These are phyloP conservation scores for Chlamydomonas incerta DNA, from an alignment of 139 green algal genomes.

Conservation along the genomic window DNA sequence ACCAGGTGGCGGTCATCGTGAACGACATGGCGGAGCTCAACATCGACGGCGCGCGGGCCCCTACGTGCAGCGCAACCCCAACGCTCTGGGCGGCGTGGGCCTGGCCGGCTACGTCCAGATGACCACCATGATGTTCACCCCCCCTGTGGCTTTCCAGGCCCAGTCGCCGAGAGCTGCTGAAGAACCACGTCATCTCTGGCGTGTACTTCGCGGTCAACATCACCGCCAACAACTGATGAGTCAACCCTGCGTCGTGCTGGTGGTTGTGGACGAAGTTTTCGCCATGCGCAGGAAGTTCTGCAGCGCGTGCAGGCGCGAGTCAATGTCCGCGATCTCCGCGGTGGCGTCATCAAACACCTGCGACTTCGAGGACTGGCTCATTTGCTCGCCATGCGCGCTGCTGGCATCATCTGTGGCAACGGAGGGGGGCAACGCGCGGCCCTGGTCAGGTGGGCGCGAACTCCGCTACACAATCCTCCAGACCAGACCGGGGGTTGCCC, in stretches of 20 bases:
- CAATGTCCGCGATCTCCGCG: constrained; percentile 88
- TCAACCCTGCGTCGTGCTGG: background rate
- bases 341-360: constrained; percentile 69
- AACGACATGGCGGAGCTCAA: too few species aligned
- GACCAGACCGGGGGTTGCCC: too few species aligned
- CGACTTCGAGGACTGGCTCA: constrained; percentile 22
- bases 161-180: background rate
- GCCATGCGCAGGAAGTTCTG: constrained; percentile 84
- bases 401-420: background rate
- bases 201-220: too few species aligned
- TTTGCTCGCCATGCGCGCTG: background rate
- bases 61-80: background rate
- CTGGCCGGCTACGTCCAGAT: background rate
- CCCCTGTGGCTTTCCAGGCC: background rate
- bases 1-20: too few species aligned
- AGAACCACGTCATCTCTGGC: background rate
- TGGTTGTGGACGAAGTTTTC: constrained; percentile 56
- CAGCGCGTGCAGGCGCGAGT: constrained; percentile 81
- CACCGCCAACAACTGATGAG: too few species aligned
- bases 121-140: background rate
- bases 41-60: too few species aligned
- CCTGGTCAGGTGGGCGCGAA: too few species aligned
- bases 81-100: background rate
- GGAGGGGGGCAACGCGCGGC: background rate
- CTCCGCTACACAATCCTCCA: too few species aligned